A percentile compares a stretch with the other conserved stretches of the same genome.
These are phyloP conservation scores for Ricinus communis DNA, from an alignment of 345 rosid genomes.

Conservation along the genomic window DNA sequence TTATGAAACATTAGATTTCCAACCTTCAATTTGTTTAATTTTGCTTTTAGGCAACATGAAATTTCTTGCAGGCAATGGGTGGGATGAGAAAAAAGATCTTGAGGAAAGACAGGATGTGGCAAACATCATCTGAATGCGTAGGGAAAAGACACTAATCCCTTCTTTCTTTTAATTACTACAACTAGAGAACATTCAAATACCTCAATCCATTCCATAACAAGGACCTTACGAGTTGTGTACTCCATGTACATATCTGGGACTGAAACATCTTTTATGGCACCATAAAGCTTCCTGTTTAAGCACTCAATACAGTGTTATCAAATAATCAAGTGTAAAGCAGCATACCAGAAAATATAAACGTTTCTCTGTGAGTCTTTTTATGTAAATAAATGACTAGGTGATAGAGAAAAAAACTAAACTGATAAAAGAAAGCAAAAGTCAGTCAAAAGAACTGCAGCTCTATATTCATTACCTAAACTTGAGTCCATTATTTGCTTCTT, in stretches of 20 bases:
- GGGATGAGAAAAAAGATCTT: too few relatives aligned
- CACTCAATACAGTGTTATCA: constrained; percentile 12
- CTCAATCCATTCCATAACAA: constrained; percentile 97
- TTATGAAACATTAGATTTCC: too few relatives aligned
- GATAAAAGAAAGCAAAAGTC: neutral
- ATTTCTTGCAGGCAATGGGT: too few relatives aligned
- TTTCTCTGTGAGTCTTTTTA: too few relatives aligned
- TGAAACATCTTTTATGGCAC: constrained; percentile 68
- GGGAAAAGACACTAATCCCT: too few relatives aligned
- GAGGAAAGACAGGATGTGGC: too few relatives aligned
- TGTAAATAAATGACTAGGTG: neutral
- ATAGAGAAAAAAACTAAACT: neutral
- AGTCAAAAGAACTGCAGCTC: neutral
- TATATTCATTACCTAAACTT: constrained; percentile 61
- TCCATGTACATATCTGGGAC: constrained; percentile 85
- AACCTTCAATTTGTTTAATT: too few relatives aligned
- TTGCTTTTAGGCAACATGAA: too few relatives aligned
- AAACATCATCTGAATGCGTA: too few relatives aligned
- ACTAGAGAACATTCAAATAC: constrained; percentile 36
- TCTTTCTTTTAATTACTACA: neutral
- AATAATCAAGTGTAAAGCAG: too few relatives aligned
- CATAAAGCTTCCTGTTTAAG: constrained; percentile 67
- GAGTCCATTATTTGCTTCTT: constrained; percentile 84
- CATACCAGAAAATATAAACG: neutral
- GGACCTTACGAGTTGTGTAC: constrained; percentile 79